Conservation (phyloP, 345 rosid genomes). For the Gossypium stocksii region DNA sequence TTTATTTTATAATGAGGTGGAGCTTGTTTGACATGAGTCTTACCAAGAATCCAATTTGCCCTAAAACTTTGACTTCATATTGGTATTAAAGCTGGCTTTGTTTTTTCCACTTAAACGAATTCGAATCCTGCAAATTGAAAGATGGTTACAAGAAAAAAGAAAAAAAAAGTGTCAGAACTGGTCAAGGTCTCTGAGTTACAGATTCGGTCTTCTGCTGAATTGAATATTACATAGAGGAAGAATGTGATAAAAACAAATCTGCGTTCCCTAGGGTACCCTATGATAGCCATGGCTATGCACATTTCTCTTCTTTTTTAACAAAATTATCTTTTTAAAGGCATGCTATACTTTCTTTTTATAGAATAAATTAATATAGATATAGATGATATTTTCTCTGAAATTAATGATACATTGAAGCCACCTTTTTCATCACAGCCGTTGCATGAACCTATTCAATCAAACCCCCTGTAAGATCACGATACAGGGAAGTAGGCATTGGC, state of each 20-base stretch:
- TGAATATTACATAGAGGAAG: neutral
- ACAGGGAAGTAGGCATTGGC: no score
- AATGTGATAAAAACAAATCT: neutral
- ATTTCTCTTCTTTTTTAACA: neutral
- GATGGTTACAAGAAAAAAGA: neutral
- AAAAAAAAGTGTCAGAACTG: neutral
- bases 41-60: neutral
- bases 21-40: slow-evolving; percentile 1
- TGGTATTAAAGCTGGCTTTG: neutral
- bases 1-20: neutral
- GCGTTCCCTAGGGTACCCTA: slow-evolving; percentile 9
- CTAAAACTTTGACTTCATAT: neutral
- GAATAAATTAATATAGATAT: neutral
- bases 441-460: neutral
- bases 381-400: neutral
- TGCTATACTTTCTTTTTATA: neutral
- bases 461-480: no score
- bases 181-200: neutral
- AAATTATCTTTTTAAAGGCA: neutral
- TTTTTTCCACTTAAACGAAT: neutral
- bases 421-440: neutral
- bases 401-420: neutral
- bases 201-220: slow-evolving; percentile 8
- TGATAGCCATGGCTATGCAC: neutral
- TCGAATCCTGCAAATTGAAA: neutral